Evolutionary conservation across 805 yeast species (phyloP).

Genomic region (Cyberlindnera maclurae): DNA sequence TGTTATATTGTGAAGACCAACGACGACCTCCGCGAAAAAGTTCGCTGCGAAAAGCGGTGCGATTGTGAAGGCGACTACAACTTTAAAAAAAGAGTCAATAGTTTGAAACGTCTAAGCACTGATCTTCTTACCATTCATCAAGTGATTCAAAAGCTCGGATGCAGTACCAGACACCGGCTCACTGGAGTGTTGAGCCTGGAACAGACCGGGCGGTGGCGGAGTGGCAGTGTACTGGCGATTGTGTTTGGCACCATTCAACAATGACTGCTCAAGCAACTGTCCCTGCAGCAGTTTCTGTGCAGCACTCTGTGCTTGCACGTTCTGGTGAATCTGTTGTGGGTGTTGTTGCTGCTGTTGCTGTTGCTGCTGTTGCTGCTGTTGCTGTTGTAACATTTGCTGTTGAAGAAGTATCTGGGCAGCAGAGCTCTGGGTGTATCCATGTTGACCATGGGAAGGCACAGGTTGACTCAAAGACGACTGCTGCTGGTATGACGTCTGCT

Average conservation of each 20-base stretch:
- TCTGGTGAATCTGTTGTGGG: constrained; percentile 13
- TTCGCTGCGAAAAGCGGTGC: no score
- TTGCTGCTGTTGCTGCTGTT: constrained; percentile 14
- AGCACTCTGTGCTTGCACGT: constrained; percentile 14
- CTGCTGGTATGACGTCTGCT: constrained; percentile 17
- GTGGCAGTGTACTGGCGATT: constrained; percentile 39
- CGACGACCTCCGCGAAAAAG: no score
- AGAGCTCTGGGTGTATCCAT: constrained; percentile 18
- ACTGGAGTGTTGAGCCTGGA: constrained; percentile 18
- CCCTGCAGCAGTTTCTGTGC: constrained; percentile 25
- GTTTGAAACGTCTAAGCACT: constrained; percentile 19
- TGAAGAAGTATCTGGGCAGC: constrained; percentile 19
- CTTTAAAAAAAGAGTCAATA: no score
- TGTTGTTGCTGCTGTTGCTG: constrained; percentile 13
- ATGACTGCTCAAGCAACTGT: constrained; percentile 19
- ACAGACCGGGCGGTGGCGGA: constrained; percentile 69
- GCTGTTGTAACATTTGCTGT: constrained; percentile 26
- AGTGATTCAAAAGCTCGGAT: constrained; percentile 74
- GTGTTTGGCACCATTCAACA: constrained; percentile 13
- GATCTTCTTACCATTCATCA: constrained; percentile 69
- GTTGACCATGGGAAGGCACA: constrained; percentile 8
- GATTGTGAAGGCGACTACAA: no score
- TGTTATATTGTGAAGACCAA: no score
- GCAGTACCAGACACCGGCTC: constrained; percentile 41
- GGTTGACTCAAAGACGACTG: constrained; percentile 2